Percentiles rank a stretch among this genome's conserved stretches.
phyloP scores from a whole-genome alignment of 306 rosid species.

The Oemleria cerasiformis region DNA sequence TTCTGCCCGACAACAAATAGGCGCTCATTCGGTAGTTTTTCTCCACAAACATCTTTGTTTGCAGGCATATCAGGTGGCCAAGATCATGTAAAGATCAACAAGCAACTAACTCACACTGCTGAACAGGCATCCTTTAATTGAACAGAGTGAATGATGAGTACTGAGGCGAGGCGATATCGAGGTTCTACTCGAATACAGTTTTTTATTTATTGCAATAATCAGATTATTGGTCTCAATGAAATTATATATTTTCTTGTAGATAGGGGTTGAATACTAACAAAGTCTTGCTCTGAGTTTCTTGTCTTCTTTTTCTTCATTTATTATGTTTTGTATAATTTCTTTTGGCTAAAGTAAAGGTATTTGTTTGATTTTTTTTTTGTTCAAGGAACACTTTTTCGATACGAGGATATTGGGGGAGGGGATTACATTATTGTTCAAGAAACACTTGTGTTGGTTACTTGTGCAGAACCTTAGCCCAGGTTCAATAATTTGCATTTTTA shows the following conservation, averaged over 20 bases:
- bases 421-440: too few relatives aligned
- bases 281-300: background rate
- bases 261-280: too few relatives aligned
- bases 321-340: conserved; percentile 9
- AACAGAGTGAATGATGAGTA: conserved; percentile 5
- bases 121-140: conserved; percentile 5
- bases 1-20: conserved; percentile 24
- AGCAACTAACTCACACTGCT: conserved; percentile 3
- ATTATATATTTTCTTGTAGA: conserved; percentile 18
- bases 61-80: conserved; percentile 3
- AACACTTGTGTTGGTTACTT: background rate
- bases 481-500: background rate
- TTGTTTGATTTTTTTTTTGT: background rate
- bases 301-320: background rate
- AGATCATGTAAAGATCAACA: conserved; percentile 3
- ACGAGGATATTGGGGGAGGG: too few relatives aligned
- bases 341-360: background rate
- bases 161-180: background rate
- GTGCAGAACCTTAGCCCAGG: background rate
- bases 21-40: conserved; percentile 21
- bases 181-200: background rate
- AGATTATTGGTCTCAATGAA: conserved; percentile 7
- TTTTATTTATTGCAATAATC: conserved; percentile 2
- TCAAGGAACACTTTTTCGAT: background rate
- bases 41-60: conserved; percentile 16